Percentiles rank a stretch among this genome's conserved stretches.
Conservation (phyloP, 495 filamentous ascomycete species). For the Neurospora sp. region DNA sequence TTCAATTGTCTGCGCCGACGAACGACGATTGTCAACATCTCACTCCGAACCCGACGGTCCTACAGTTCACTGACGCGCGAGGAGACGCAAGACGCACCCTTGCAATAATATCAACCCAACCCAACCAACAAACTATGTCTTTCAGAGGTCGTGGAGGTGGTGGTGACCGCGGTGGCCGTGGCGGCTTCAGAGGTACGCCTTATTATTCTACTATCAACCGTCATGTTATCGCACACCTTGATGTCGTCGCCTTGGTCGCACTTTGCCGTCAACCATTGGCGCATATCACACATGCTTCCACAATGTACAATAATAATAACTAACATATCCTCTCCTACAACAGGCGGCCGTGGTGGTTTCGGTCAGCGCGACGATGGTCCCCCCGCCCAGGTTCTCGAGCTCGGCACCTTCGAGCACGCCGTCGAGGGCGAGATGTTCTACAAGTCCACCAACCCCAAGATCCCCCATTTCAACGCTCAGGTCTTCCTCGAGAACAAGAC, state of each 20-base stretch:
- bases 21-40: neutral
- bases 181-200: neutral
- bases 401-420: conserved; percentile 87
- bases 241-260: neutral
- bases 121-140: neutral
- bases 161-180: neutral
- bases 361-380: conserved; percentile 43
- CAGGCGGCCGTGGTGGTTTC: conserved; percentile 40
- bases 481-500: conserved; percentile 99
- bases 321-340: neutral
- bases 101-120: neutral
- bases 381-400: conserved; percentile 50
- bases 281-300: neutral
- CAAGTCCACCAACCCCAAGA: conserved; percentile 85
- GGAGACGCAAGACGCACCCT: neutral
- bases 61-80: neutral
- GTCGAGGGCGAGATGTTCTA: conserved; percentile 96
- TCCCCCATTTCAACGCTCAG: conserved; percentile 97
- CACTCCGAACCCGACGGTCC: neutral
- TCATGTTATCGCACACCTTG: neutral
- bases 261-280: neutral
- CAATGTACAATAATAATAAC: neutral
- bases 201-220: neutral
- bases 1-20: neutral
- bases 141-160: neutral